These are phyloP conservation scores for Trichoderma citrinoviride DNA, from an alignment of 2,329 filamentous ascomycete species.

Conservation along the genomic window DNA sequence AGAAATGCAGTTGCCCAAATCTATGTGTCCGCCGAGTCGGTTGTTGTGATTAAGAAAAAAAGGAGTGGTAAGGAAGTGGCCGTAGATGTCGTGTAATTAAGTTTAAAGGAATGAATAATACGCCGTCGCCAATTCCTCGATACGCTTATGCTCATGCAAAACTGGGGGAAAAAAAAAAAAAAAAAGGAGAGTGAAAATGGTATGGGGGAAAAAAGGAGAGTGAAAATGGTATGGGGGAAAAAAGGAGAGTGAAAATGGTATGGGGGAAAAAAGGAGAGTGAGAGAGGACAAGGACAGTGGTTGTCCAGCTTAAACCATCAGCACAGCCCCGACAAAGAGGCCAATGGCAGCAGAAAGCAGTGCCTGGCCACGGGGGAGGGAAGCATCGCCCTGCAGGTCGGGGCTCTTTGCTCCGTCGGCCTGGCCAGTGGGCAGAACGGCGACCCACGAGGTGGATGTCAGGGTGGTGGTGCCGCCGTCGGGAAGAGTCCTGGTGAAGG, in stretches of 20 bases:
- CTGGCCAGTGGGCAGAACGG: conserved; percentile 39
- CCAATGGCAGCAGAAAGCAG: conserved; percentile 31
- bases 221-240: not conserved
- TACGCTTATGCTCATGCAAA: conserved; percentile 8
- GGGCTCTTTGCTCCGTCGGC: conserved; percentile 32
- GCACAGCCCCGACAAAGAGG: conserved; percentile 31
- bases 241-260: not conserved
- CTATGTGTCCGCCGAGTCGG: conserved; percentile 13
- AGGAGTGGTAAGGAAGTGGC: conserved; percentile 17
- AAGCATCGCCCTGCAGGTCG: conserved; percentile 40
- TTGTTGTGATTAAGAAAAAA: conserved; percentile 7
- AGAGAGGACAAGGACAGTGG: not conserved
- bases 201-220: not conserved
- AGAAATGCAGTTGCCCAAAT: conserved; percentile 15
- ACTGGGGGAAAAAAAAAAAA: too few relatives aligned
- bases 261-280: not conserved
- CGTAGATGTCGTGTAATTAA: conserved; percentile 7
- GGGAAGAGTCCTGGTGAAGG: conserved; percentile 46
- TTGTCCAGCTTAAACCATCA: conserved; percentile 29
- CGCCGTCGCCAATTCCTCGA: conserved; percentile 18
- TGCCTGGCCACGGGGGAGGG: conserved; percentile 26
- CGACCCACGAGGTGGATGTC: conserved; percentile 51
- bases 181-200: not conserved
- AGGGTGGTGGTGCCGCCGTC: conserved; percentile 46
- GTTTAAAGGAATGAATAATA: conserved; percentile 7